phyloP scores from a whole-genome alignment of 768 basidiomycete genomes.

The Galerina sulciceps region DNA sequence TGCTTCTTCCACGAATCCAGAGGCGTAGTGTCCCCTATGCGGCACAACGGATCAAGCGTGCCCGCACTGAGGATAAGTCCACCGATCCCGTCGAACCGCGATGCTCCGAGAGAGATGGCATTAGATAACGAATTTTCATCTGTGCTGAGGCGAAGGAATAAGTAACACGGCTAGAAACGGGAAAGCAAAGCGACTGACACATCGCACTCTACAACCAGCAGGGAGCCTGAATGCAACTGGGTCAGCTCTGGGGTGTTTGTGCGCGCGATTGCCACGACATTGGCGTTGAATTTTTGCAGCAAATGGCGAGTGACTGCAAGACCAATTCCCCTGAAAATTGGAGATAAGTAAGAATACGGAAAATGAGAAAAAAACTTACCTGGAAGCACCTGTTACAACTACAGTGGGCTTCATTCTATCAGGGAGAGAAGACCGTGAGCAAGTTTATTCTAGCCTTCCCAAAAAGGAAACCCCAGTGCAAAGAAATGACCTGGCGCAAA shows the following conservation, averaged over 20 bases:
- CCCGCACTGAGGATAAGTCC: conserved; percentile 88
- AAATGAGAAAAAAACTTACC: conserved; percentile 38
- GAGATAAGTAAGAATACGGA: conserved; percentile 9
- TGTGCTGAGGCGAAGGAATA: conserved; percentile 46
- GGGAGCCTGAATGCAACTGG: conserved; percentile 47
- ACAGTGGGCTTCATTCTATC: conserved; percentile 56
- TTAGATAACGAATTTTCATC: conserved; percentile 55
- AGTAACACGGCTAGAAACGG: conserved; percentile 1
- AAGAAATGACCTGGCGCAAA: conserved; percentile 30
- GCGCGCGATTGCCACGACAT: conserved; percentile 80
- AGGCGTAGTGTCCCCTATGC: conserved; percentile 52
- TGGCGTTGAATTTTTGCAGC: conserved; percentile 61
- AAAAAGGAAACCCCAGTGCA: conserved; percentile 33
- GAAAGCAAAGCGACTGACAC: conserved; percentile 55
- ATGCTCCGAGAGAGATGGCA: conserved; percentile 58
- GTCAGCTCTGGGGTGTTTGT: conserved; percentile 66
- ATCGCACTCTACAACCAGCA: conserved; percentile 71
- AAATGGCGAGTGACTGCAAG: conserved; percentile 76
- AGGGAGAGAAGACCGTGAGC: conserved; percentile 3
- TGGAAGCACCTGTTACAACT: conserved; percentile 86
- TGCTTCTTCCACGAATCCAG: conserved; percentile 67
- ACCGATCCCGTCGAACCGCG: conserved; percentile 69
- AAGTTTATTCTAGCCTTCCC: conserved; percentile 13
- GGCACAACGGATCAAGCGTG: conserved; percentile 69
- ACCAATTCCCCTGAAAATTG: conserved; percentile 63